Conservation (phyloP, 78 protist genomes). For the Guillardia theta region DNA sequence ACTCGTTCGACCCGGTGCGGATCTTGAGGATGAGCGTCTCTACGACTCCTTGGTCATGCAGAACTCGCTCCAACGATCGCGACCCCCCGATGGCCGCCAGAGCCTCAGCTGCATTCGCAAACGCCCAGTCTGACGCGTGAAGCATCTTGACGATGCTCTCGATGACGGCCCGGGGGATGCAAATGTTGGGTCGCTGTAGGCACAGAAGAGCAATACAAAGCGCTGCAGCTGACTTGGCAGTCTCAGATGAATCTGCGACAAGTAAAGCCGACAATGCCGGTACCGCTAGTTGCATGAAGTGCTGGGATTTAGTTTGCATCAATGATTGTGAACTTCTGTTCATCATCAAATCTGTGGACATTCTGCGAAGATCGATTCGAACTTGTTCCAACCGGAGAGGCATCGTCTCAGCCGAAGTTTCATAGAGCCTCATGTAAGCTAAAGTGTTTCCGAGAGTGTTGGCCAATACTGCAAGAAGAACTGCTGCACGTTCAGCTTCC, state of each 20-base stretch:
- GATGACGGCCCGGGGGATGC: too few relatives aligned
- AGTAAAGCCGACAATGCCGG: background rate
- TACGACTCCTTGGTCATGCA: too few relatives aligned
- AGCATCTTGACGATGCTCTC: too few relatives aligned
- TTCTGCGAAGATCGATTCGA: background rate
- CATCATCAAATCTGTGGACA: background rate
- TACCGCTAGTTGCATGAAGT: background rate
- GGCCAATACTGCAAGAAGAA: constrained; percentile 1
- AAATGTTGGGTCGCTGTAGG: background rate
- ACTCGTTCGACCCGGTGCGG: too few relatives aligned
- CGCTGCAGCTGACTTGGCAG: constrained; percentile 32
- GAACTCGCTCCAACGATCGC: too few relatives aligned
- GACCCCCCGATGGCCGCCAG: too few relatives aligned
- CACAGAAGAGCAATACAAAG: background rate
- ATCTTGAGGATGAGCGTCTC: too few relatives aligned
- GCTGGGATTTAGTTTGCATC: background rate
- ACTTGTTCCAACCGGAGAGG: background rate
- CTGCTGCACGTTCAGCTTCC: background rate
- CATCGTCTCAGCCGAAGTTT: background rate
- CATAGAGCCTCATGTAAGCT: constrained; percentile 22
- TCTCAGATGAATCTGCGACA: background rate
- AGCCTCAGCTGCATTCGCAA: too few relatives aligned
- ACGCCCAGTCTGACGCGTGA: too few relatives aligned
- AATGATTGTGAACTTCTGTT: background rate
- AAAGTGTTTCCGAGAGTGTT: background rate